Base-by-base conservation (phyloP, 2,329 filamentous ascomycete species). In the Nemania serpens region DNA sequence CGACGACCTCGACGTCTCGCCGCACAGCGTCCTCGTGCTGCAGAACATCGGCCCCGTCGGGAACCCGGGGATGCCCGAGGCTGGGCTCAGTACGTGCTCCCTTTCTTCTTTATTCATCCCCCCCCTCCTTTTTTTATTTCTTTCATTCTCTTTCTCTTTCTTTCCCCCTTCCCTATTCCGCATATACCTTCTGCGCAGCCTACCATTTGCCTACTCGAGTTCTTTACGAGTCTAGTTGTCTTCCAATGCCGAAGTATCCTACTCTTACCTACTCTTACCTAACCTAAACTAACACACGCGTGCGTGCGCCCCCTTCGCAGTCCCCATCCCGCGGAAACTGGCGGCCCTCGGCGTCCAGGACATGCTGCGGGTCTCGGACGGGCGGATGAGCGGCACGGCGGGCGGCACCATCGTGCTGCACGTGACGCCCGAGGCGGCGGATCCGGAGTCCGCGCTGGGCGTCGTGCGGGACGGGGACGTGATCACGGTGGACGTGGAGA, bases 11-110 rank as follows among this genome's bases (percentile, higher is more conserved):
- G 88, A 91, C 33, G 86, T 96, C 1, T 72, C 73, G 0, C 65
- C 74, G 0, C 74, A 82, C 42, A 80, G 78, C 46, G 92, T 97
- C 9, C 81, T 97, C 0, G 87, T 97, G 3, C 87, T 97, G 25
- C 88, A 93, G 65, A 93, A 93, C 63, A 94, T 97, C 70, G 93
- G 93, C 0, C 93, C 93, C 0, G 91, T 95, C 55, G 93, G 93
- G 18, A 92, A 91, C 1, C 93, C 93, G 0, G 93, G 93, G 12
- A 97, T 97, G 93, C 93, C 93, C 1, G 93, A 97, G 75, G 92
- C 95, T 58, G 82, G 82, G 0, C 72, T 84, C 25, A 77, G 55
- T 58, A 33, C 33, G 55, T 18, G 2, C 17, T 7, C 10, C 1
- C 15, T 17, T 22, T 15, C 5, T 22, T 10, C n/a, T 10, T 13